Evolutionary conservation across 2,329 filamentous ascomycete species (phyloP).

Genomic region (Xylaria sp.): DNA sequence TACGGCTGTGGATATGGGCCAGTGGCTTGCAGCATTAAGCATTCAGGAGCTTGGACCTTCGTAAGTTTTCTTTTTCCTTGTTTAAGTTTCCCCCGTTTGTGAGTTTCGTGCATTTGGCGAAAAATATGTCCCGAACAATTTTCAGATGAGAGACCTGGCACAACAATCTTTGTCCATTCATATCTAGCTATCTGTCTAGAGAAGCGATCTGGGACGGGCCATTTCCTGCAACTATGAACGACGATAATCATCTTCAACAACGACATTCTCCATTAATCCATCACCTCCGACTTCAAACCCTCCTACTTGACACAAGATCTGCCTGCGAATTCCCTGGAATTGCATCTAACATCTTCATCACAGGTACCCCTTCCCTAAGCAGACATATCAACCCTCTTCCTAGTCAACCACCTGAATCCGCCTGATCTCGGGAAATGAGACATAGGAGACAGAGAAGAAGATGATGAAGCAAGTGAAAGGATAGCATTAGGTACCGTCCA

Average conservation of each 20-base stretch:
- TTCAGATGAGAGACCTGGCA: neutral
- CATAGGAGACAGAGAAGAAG: slow-evolving; percentile 24
- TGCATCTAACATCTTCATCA: slow-evolving; percentile 37
- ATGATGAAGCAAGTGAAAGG: slow-evolving; percentile 21
- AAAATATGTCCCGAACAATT: slow-evolving; percentile 3
- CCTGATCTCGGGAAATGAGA: slow-evolving; percentile 33
- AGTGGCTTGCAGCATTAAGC: slow-evolving; percentile 94
- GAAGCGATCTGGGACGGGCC: slow-evolving; percentile 4
- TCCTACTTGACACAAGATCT: slow-evolving; percentile 9
- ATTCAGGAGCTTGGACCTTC: slow-evolving; percentile 96
- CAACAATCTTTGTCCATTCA: slow-evolving; percentile 21
- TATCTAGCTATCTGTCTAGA: slow-evolving; percentile 23
- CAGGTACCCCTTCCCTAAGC: slow-evolving; percentile 85
- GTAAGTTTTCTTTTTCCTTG: slow-evolving; percentile 67
- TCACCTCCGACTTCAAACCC: slow-evolving; percentile 9
- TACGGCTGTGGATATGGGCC: slow-evolving; percentile 86
- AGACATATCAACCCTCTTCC: slow-evolving; percentile 69
- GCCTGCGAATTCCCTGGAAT: neutral
- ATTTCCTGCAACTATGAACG: slow-evolving; percentile 19
- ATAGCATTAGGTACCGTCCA: slow-evolving; percentile 42
- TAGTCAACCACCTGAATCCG: slow-evolving; percentile 39
- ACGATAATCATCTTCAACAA: slow-evolving; percentile 13
- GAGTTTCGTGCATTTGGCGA: neutral
- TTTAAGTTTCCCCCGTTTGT: neutral
- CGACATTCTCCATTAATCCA: slow-evolving; percentile 13